Percentiles rank a stretch among this genome's conserved stretches.
Evolutionary conservation across 108 stramenopile genomes (phyloP).

Genomic region (Nitzschia sp.): DNA sequence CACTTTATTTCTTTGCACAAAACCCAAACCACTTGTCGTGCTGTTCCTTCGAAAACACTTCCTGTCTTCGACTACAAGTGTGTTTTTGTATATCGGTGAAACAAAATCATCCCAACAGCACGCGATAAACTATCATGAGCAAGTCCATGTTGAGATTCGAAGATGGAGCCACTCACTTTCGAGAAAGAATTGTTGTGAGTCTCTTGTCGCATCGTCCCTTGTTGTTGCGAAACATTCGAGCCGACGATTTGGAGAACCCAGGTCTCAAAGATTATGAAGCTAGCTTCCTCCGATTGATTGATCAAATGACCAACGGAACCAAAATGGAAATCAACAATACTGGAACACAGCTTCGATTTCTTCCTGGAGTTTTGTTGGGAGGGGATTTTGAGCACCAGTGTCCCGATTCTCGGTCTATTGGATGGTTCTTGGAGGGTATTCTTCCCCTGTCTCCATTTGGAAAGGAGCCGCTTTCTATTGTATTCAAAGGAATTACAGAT

Average conservation of each 20-base stretch:
- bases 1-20: no score
- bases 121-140: background rate
- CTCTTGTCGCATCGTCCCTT: slow-evolving; percentile 80
- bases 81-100: no score
- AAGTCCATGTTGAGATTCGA: slow-evolving; percentile 51
- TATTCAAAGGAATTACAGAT: slow-evolving; percentile 80
- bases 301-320: slow-evolving; percentile 93
- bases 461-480: slow-evolving; percentile 81
- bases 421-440: slow-evolving; percentile 98
- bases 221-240: slow-evolving; percentile 81
- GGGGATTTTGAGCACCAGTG: slow-evolving; percentile 90
- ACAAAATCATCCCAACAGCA: no score
- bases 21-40: no score
- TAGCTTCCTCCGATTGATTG: slow-evolving; percentile 87
- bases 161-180: slow-evolving; percentile 87
- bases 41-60: no score
- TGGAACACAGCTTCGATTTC: slow-evolving; percentile 91
- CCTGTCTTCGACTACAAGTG: no score
- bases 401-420: slow-evolving; percentile 70
- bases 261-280: slow-evolving; percentile 84
- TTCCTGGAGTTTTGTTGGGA: slow-evolving; percentile 91
- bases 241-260: slow-evolving; percentile 72
- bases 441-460: slow-evolving; percentile 94
- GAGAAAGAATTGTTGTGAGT: slow-evolving; percentile 69
- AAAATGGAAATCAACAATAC: slow-evolving; percentile 97